Evolutionary conservation across 2,329 filamentous ascomycete species (phyloP), one percentile per base, ranked within the genome.

Genomic region (Tetracladium maxilliforme): DNA sequence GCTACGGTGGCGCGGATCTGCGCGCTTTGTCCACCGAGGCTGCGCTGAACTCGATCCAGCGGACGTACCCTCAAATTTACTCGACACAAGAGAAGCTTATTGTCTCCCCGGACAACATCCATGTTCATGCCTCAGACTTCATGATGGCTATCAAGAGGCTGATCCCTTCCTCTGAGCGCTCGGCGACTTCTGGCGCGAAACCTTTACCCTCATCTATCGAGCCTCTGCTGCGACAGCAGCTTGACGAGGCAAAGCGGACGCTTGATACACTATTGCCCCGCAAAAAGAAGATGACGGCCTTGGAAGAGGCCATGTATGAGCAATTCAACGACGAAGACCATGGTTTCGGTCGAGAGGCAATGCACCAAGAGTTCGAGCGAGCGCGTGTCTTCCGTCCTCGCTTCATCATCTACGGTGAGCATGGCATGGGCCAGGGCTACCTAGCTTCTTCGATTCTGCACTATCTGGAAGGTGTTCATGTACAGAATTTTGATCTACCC

Each of bases 81-180:
- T 70, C 71, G 14, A 87, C 86, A 1, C 75, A 80, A 35, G 74
- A 92, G 46, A 94, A 94, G 53, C 69, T 95, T 16, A 55, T 92
- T 21, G 90, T 98, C 29, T 75, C 94, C 38, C 76, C 86, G 0
- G 67, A 69, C 32, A 81, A 74, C 40, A 93, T 98, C 42, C 72
- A 72, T 30, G 73, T 98, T 19, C 75, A 81, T 21, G 83, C 90
- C 5, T 90, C 90, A 28, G 90, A 98, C 49, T 98, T 98, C 41
- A 93, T 93, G 79, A 67, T 94, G 10, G 92, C 87, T 1, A 75
- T 94, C 44, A 92, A 93, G 56, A 92, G 92, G 51, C 83, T 98
- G 53, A 70, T 94, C 8, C 90, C 90, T 6, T 95, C 90, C 1
- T 95, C 90, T 1, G 83, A 95, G 48, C 66, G 90, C 33, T 87